Percentiles rank a stretch among this genome's conserved stretches.
Conservation (phyloP, 148 eudicot genomes). For the Polygonum maritimum region DNA sequence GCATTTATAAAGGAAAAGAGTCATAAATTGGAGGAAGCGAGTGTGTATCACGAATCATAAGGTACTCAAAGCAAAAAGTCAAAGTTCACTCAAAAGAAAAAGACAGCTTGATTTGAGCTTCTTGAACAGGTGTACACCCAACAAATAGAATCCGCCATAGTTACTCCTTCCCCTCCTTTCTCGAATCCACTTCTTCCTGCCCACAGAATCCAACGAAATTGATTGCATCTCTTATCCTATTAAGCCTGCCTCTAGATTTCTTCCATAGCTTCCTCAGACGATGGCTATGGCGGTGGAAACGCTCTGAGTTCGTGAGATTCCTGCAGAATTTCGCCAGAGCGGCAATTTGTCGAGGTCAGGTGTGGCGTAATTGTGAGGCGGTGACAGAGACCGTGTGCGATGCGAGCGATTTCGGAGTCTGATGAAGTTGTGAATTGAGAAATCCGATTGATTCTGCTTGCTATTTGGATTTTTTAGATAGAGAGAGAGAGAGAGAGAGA, state of each 20-base stretch:
- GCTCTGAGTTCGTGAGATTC: not conserved
- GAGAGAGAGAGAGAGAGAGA: not conserved
- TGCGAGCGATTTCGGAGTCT: not conserved
- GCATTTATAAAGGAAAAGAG: too few relatives aligned
- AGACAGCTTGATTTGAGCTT: not conserved
- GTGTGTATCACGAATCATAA: not conserved
- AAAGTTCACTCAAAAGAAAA: not conserved
- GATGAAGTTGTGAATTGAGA: not conserved
- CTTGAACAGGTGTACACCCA: not conserved
- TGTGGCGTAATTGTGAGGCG: not conserved
- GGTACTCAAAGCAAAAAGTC: not conserved
- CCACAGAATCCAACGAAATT: not conserved
- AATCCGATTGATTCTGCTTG: not conserved
- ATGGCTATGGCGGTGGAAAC: not conserved
- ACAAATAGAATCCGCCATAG: not conserved
- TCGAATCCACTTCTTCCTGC: not conserved
- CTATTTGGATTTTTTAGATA: not conserved
- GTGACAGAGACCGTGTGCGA: not conserved
- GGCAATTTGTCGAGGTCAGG: not conserved
- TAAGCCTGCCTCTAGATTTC: not conserved
- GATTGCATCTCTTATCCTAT: not conserved
- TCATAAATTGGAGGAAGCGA: not conserved
- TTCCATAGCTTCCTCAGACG: not conserved
- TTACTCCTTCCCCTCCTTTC: not conserved
- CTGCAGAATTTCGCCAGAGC: not conserved